Base-by-base conservation (phyloP, 805 yeast species). In the Candida railenensis region DNA sequence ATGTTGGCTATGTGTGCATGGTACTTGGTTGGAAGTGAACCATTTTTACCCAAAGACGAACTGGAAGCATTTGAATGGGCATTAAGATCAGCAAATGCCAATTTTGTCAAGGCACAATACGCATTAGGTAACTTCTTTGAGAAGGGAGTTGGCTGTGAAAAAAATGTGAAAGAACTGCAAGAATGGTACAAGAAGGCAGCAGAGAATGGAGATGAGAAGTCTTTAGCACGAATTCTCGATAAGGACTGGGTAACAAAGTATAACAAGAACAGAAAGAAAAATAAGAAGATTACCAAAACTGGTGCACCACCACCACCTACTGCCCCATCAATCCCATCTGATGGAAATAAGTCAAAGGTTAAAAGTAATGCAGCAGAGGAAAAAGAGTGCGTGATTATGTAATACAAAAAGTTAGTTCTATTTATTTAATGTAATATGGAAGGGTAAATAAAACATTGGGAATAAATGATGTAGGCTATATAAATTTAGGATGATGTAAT, bases 1-100 rank as follows among this genome's bases (percentile, higher is more conserved):
- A 94, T 92, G 96, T 73, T 92, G 58, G 91, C 96, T 1, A 74
- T 92, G 71, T 91, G 97, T 64, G 97, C 97, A 1, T 94, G 98
- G 97, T 94, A 92, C 62, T 73, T 92, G 65, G 85, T 89, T 22
- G 99, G 99, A 0, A 83, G 88, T 30, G 91, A 87, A 30, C 91
- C 94, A n/a, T 80, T 79, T 40, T 75, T 94, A 55, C 84, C 83
- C 7, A 79, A 80, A 51, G 92, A 91, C 63, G 87, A 85, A 45
- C 78, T 70, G 44, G 97, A 91, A 65, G 95, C 97, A 1, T 92
- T 85, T 63, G 94, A 89, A 57, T 94, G 98, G 98, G 97, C 97
- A 1, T 70, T 80, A 45, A 75, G 88, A 52, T 92, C 98, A 0
- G 97, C 98, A 0, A 73, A 77, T 37, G 69, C 81, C 34, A 88